phyloP scores from a whole-genome alignment of 192 early-diverging fungal genomes.

The Cladochytrium replicatum region DNA sequence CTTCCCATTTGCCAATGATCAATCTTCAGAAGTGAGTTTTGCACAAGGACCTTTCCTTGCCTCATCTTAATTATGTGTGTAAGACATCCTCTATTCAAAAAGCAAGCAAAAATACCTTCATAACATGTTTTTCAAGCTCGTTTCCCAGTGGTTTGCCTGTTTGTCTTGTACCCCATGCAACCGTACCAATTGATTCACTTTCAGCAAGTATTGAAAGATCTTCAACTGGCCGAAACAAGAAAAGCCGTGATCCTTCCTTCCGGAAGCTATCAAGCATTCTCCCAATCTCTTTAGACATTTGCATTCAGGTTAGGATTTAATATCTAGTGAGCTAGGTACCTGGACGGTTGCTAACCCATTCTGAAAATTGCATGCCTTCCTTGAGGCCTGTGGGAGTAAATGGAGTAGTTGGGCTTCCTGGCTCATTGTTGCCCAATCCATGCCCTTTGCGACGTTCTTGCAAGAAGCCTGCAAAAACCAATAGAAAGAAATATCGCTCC shows the following conservation, averaged over 20 bases:
- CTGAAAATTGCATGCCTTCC: conserved; percentile 12
- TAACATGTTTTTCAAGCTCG: conserved; percentile 44
- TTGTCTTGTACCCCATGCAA: not conserved
- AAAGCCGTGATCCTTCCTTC: conserved; percentile 26
- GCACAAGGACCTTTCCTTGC: conserved; percentile 41
- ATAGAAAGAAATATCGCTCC: conserved; percentile 50
- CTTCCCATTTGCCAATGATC: conserved; percentile 39
- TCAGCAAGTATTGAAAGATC: conserved; percentile 36
- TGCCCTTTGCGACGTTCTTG: no score
- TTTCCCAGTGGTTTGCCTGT: conserved; percentile 11
- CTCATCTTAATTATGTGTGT: conserved; percentile 21
- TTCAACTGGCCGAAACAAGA: conserved; percentile 47
- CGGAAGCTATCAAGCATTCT: conserved; percentile 43
- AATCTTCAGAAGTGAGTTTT: conserved; percentile 50
- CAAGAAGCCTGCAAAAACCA: no score
- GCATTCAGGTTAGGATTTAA: no score
- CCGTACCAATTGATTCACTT: conserved; percentile 3
- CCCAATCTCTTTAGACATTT: conserved; percentile 35
- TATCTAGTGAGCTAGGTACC: no score
- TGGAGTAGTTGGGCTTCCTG: no score
- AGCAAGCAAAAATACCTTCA: conserved; percentile 29
- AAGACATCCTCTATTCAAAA: conserved; percentile 1
- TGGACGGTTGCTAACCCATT: conserved; percentile 8
- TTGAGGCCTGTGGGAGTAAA: no score
- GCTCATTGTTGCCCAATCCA: no score